Evolutionary conservation across 192 early-diverging fungal genomes (phyloP).

Genomic region (Dimargaris verticillata): DNA sequence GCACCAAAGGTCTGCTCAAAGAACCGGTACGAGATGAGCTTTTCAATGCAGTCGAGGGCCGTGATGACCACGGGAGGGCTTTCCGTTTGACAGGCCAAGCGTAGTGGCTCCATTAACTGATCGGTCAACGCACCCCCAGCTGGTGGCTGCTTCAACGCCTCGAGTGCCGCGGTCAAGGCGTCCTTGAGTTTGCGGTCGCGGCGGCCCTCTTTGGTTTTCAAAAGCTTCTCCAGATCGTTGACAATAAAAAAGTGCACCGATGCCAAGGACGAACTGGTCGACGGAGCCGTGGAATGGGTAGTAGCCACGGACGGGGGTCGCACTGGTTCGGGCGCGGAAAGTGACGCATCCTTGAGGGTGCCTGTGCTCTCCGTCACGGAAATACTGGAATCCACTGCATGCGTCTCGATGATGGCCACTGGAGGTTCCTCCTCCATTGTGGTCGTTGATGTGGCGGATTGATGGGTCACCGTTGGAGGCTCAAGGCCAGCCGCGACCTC

Average conservation of each 20-base stretch:
- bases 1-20: constrained; percentile 18
- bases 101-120: constrained; percentile 46
- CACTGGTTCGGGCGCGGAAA: no score
- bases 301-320: no score
- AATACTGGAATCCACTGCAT: no score
- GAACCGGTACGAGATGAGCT: constrained; percentile 51
- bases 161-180: constrained; percentile 29
- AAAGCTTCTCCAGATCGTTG: constrained; percentile 44
- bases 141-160: constrained; percentile 17
- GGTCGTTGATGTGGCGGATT: no score
- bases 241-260: constrained; percentile 34
- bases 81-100: constrained; percentile 53
- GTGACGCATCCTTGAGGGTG: no score
- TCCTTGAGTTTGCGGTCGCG: constrained; percentile 26
- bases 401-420: no score
- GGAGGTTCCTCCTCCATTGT: no score
- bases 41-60: constrained; percentile 69
- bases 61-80: constrained; percentile 39
- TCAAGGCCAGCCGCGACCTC: no score
- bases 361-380: no score
- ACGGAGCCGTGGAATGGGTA: constrained; percentile 17
- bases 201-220: constrained; percentile 32
- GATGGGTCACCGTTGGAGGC: no score
- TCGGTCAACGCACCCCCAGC: constrained; percentile 17
- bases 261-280: constrained; percentile 3